phyloP scores from a whole-genome alignment of 176 grass and related monocot species.

The Urochloa ruziziensis region DNA sequence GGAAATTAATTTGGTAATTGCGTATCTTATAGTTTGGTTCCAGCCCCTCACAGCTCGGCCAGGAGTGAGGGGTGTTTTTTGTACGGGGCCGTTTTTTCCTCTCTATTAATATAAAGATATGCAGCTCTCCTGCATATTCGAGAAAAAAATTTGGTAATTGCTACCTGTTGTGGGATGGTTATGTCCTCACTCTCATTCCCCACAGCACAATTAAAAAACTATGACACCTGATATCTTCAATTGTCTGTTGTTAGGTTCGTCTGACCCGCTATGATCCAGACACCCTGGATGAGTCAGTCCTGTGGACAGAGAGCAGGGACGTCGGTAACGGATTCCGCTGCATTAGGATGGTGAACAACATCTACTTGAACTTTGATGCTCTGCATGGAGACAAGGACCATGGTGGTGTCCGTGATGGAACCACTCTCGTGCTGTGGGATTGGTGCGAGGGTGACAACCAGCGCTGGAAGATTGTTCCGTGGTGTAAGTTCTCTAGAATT shows the following conservation, averaged over 20 bases:
- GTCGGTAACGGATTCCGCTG: conserved; percentile 62
- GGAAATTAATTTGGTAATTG: no score
- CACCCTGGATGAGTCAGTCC: conserved; percentile 55
- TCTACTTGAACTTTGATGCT: conserved; percentile 72
- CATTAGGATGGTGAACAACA: conserved; percentile 94
- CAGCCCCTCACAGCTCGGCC: no score
- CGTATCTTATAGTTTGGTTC: no score
- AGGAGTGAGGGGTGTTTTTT: no score
- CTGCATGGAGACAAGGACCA: conserved; percentile 70
- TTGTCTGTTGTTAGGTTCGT: conserved; percentile 44
- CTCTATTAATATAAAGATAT: no score
- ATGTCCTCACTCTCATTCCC: neutral
- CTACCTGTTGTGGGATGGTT: neutral
- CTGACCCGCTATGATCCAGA: conserved; percentile 49
- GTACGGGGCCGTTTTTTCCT: no score
- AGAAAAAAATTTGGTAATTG: no score
- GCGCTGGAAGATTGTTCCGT: conserved; percentile 86
- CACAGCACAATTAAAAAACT: neutral
- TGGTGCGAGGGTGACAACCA: conserved; percentile 88
- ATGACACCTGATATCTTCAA: neutral
- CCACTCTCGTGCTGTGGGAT: conserved; percentile 65
- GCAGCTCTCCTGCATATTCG: no score
- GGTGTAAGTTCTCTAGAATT: conserved; percentile 42
- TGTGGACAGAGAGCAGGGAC: conserved; percentile 82
- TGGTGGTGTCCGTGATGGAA: conserved; percentile 65